Percentiles rank a stretch among this genome's conserved stretches.
Evolutionary conservation across 2,329 filamentous ascomycete species (phyloP).

Genomic region (Ophiognomonia clavigignenti-juglandacearum): DNA sequence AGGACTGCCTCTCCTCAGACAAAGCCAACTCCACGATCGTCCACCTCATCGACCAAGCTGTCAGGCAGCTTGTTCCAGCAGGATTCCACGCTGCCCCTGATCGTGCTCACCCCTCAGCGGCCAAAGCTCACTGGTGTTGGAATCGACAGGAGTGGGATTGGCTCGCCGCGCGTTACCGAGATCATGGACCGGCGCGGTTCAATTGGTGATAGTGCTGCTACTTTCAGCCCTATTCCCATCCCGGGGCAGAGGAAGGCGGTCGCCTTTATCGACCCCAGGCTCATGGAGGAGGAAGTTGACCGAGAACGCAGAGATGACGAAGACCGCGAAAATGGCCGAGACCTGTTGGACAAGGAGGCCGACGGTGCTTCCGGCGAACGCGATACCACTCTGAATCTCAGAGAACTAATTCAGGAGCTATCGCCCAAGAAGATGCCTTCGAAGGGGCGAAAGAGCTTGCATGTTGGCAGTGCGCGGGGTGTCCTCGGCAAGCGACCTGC

Average conservation of each 20-base stretch:
- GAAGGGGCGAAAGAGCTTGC: constrained; percentile 69
- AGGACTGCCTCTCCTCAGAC: constrained; percentile 4
- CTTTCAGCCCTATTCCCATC: constrained; percentile 54
- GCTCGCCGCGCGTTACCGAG: constrained; percentile 68
- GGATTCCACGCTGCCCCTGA: constrained; percentile 50
- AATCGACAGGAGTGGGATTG: constrained; percentile 64
- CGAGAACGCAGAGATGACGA: constrained; percentile 57
- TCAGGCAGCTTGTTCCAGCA: constrained; percentile 48
- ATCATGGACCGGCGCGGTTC: constrained; percentile 67
- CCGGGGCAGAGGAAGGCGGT: constrained; percentile 39
- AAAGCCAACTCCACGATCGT: constrained; percentile 24
- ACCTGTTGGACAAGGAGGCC: constrained; percentile 48
- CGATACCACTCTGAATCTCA: constrained; percentile 63
- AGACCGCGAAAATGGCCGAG: constrained; percentile 54
- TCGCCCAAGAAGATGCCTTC: constrained; percentile 68
- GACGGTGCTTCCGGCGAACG: constrained; percentile 47
- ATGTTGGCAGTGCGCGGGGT: constrained; percentile 68
- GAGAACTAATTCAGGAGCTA: constrained; percentile 72
- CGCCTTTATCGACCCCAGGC: constrained; percentile 61
- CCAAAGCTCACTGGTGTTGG: constrained; percentile 64
- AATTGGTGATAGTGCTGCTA: constrained; percentile 60
- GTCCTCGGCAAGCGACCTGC: constrained; percentile 69
- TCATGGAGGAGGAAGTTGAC: constrained; percentile 59
- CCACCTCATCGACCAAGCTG: constrained; percentile 23
- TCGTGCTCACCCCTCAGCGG: constrained; percentile 57